phyloP scores from a whole-genome alignment of 192 early-diverging fungal genomes.

The Coemansia guatemalensis region DNA sequence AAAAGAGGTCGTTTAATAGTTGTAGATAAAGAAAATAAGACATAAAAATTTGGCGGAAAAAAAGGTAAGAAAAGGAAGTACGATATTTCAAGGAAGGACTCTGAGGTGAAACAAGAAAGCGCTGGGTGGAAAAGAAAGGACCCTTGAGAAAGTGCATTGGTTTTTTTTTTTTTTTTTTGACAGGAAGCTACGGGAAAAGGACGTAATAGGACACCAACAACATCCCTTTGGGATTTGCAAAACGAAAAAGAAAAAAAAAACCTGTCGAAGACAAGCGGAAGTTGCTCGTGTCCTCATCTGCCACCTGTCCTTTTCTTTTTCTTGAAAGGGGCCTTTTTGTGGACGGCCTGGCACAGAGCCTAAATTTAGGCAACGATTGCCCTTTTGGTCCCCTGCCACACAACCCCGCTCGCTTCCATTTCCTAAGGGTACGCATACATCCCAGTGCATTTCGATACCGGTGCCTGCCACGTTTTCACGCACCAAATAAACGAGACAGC shows the following conservation, averaged over 20 bases:
- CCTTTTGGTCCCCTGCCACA: conserved; percentile 1
- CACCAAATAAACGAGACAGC: not conserved
- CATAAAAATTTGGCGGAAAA: not conserved
- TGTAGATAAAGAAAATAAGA: not conserved
- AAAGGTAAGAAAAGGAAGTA: not conserved
- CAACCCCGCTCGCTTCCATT: not conserved
- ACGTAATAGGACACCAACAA: not conserved
- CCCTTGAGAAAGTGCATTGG: not conserved
- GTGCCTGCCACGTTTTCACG: not conserved
- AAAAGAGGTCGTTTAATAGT: not conserved
- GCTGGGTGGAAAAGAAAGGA: not conserved
- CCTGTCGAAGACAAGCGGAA: not conserved
- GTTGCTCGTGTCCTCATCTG: not conserved
- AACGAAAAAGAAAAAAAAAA: not conserved
- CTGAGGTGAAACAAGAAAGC: not conserved
- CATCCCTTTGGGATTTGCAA: conserved; percentile 14
- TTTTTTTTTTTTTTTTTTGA: too few relatives aligned
- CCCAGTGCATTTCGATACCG: not conserved
- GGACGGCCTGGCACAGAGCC: conserved; percentile 9
- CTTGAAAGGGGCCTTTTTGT: conserved; percentile 1
- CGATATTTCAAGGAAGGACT: not conserved
- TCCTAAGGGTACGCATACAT: not conserved
- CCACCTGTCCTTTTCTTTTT: conserved; percentile 1
- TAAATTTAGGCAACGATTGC: conserved; percentile 31
- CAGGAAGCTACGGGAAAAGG: too few relatives aligned